Percentiles rank a stretch among this genome's conserved stretches.
These are phyloP conservation scores for Schwanniomyces etchellsii DNA, from an alignment of 1,139 yeast genomes.

Conservation along the genomic window DNA sequence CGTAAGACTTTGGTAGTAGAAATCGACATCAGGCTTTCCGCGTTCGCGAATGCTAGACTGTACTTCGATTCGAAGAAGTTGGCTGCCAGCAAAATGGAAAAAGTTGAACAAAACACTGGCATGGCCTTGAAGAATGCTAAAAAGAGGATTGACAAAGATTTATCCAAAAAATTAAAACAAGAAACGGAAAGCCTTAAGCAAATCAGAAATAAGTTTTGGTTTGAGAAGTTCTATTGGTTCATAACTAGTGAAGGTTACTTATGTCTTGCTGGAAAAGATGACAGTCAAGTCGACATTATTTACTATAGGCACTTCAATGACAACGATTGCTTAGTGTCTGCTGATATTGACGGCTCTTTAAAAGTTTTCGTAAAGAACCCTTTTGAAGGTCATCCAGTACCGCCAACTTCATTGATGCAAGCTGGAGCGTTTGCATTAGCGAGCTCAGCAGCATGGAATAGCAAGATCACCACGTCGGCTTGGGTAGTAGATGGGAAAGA, in stretches of 20 bases:
- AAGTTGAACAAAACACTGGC: slow-evolving; percentile 74
- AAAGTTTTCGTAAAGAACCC: slow-evolving; percentile 82
- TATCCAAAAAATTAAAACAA: slow-evolving; percentile 60
- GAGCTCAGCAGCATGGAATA: slow-evolving; percentile 88
- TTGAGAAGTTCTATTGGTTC: slow-evolving; percentile 94
- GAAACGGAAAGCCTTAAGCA: slow-evolving; percentile 60
- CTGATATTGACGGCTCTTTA: slow-evolving; percentile 71
- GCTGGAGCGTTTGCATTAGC: slow-evolving; percentile 83
- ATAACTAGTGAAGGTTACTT: slow-evolving; percentile 83
- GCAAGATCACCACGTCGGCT: slow-evolving; percentile 72
- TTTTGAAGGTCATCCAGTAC: slow-evolving; percentile 50
- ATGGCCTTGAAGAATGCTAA: slow-evolving; percentile 84
- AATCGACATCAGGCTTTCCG: slow-evolving; percentile 65
- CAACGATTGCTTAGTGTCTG: slow-evolving; percentile 66
- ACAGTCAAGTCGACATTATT: slow-evolving; percentile 76
- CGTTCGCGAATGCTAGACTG: slow-evolving; percentile 86
- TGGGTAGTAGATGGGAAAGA: slow-evolving; percentile 73
- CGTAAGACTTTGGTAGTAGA: slow-evolving; percentile 33
- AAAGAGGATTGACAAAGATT: slow-evolving; percentile 66
- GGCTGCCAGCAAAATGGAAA: slow-evolving; percentile 73
- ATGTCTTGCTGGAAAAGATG: slow-evolving; percentile 83
- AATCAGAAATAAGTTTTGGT: slow-evolving; percentile 75
- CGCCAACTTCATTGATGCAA: slow-evolving; percentile 84
- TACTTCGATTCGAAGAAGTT: slow-evolving; percentile 76
- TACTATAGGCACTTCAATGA: slow-evolving; percentile 72